Conservation (phyloP, 31 red algal genomes). For the Porphyra umbilicalis region DNA sequence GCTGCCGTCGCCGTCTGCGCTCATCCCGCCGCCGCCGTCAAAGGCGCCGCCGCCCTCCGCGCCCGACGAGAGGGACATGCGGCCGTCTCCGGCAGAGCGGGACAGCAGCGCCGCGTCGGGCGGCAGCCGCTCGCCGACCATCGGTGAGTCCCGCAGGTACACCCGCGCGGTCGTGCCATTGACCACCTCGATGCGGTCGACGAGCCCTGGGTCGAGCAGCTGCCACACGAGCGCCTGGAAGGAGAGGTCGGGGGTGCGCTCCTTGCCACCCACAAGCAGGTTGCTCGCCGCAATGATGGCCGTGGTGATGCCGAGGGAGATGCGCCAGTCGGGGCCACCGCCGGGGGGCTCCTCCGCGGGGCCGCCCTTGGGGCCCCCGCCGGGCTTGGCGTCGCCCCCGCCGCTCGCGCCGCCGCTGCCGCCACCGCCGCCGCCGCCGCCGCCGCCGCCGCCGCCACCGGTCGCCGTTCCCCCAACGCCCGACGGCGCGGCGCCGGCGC, state of each 20-base stretch:
- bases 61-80: neutral
- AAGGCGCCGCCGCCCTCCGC: neutral
- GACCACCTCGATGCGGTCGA: constrained; percentile 89
- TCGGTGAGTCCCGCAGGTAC: constrained; percentile 43
- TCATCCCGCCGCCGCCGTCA: neutral
- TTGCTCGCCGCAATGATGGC: neutral
- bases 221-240: constrained; percentile 94
- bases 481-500: too few relatives aligned
- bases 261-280: neutral
- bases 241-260: constrained; percentile 21
- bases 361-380: neutral
- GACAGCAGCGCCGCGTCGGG: neutral
- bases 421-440: neutral
- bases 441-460: too few relatives aligned
- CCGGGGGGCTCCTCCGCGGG: neutral
- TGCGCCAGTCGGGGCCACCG: neutral
- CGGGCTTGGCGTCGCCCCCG: too few relatives aligned
- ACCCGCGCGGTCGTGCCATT: constrained; percentile 75
- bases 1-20: neutral
- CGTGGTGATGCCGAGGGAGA: neutral
- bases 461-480: too few relatives aligned
- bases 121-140: neutral
- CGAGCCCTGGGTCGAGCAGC: constrained; percentile 68
- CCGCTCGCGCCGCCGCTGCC: neutral
- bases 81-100: neutral